These are phyloP conservation scores for Mallotus repandus DNA, from an alignment of 441 rosid genomes.

Conservation along the genomic window DNA sequence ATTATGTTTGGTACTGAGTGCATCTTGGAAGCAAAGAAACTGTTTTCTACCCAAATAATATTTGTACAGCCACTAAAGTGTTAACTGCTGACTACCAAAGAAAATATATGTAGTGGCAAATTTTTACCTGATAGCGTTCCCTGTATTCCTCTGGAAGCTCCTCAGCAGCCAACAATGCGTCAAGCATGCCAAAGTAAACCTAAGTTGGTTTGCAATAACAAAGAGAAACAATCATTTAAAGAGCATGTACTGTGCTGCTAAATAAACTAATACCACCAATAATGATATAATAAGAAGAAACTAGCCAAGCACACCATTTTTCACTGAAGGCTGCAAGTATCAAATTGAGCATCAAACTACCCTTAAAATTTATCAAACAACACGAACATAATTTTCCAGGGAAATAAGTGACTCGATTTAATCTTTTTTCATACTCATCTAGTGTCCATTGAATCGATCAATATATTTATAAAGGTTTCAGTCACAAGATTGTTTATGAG, in stretches of 20 bases:
- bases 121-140: constrained; percentile 51
- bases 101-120: constrained; percentile 1
- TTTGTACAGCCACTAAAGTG: neutral
- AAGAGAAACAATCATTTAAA: neutral
- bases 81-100: neutral
- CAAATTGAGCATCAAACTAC: no score
- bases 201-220: constrained; percentile 18
- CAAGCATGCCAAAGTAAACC: constrained; percentile 80
- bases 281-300: neutral
- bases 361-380: neutral
- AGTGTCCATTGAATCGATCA: neutral
- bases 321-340: neutral
- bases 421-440: neutral
- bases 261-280: neutral
- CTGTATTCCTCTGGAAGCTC: constrained; percentile 64
- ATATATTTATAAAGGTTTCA: neutral
- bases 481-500: neutral
- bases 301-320: neutral
- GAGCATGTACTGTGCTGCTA: neutral
- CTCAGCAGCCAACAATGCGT: constrained; percentile 58
- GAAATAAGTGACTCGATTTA: neutral
- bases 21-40: neutral
- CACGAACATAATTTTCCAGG: neutral
- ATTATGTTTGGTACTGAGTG: neutral
- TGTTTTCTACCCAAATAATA: neutral